Evolutionary conservation across 164 flowering plant genomes (phyloP), one percentile per base, ranked within the genome.

Genomic region (Amborella trichopoda): DNA sequence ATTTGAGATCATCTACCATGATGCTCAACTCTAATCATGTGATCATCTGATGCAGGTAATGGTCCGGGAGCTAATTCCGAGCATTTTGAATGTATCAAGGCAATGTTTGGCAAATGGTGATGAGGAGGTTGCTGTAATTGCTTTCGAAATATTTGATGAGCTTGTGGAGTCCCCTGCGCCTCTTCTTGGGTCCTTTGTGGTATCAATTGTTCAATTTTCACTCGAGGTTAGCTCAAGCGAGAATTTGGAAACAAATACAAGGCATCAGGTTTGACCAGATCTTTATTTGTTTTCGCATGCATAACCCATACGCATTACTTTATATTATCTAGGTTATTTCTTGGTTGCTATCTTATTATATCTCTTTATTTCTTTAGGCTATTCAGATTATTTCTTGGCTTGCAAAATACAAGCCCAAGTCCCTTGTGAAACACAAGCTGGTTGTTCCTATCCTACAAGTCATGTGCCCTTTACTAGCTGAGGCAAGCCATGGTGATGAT

Each of bases 101-200:
- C 85, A 88, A 55, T 84, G 93, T 57, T 73, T 88, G 63, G 87
- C 85, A 19, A 69, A 76, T 53, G 97, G 97, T 38, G 95, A 82
- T 26, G 98, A 90, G 52, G 98, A 86, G 67, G 81, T 90, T 56
- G 95, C 94, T 28, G 53, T 79, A 34, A 67, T 86, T 67, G 98
- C 98, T 38, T 90, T 90, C 64, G 98, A 90, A 68, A 86, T 90
- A 28, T 90, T 90, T 76, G 98, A 90, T 70, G 98, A 90, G 70
- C 69, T 86, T 28, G 83, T 90, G 59, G 97, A 90, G 61, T 90
- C 97, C 59, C 95, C 97, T 38, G 95, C 95, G 23, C 95, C 95
- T 45, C 83, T 89, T 62, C 94, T 85, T 56, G 97, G 97, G 48
- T 95, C 86, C 23, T 83, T 91, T 49, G 83, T 90, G 18, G 77